Conservation (phyloP, 306 rosid species). For the Vigna angularis region DNA sequence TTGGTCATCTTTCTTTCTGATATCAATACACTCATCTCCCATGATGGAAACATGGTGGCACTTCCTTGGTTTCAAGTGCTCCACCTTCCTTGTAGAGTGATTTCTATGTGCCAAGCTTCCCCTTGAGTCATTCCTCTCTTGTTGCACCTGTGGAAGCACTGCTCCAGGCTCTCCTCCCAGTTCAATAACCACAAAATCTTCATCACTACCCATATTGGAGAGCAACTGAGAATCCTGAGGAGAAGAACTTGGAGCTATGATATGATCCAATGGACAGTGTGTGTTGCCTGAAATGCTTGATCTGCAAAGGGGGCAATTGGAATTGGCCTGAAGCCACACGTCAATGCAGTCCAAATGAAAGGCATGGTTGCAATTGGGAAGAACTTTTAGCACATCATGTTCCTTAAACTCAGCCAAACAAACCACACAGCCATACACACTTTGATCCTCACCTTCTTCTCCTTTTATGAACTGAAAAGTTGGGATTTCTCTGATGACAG, state of each 20-base stretch:
- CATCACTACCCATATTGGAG: conserved; percentile 50
- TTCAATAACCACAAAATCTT: conserved; percentile 32
- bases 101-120: conserved; percentile 37
- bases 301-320: conserved; percentile 72
- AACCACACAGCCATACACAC: conserved; percentile 62
- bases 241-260: conserved; percentile 76
- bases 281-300: conserved; percentile 57
- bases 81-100: conserved; percentile 50
- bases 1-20: conserved; percentile 60
- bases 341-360: conserved; percentile 74
- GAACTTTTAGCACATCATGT: conserved; percentile 54
- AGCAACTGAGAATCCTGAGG: conserved; percentile 64
- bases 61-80: conserved; percentile 51
- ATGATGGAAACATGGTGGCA: conserved; percentile 61
- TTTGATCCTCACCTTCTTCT: conserved; percentile 40
- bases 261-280: conserved; percentile 49
- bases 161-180: conserved; percentile 51
- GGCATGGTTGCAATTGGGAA: conserved; percentile 66
- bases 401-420: conserved; percentile 64
- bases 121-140: conserved; percentile 48
- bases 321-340: conserved; percentile 64
- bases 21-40: conserved; percentile 76
- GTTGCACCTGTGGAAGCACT: conserved; percentile 45
- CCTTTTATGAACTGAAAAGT: conserved; percentile 58
- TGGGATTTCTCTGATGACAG: conserved; percentile 61